A percentile compares a stretch with the other conserved stretches of the same genome.
Conservation (phyloP, 805 yeast species). For the Candida taoyuanica region DNA sequence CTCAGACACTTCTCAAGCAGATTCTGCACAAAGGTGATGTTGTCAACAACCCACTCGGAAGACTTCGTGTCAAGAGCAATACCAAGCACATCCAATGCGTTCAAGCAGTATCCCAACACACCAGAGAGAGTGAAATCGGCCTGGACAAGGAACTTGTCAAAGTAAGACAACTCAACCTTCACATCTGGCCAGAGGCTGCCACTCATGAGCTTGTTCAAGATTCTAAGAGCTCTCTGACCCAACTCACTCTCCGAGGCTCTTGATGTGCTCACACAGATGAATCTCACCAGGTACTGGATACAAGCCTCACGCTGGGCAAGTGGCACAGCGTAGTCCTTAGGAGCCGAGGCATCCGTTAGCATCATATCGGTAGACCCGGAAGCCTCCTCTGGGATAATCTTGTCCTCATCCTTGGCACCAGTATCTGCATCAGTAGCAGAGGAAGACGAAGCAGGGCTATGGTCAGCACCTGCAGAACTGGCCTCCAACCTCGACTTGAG, state of each 20-base stretch:
- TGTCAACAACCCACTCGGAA: constrained; percentile 72
- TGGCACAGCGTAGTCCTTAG: constrained; percentile 57
- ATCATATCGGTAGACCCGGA: constrained; percentile 21
- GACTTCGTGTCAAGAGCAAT: constrained; percentile 77
- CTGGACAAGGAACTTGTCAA: constrained; percentile 79
- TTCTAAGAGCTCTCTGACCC: constrained; percentile 77
- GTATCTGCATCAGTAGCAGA: too few relatives aligned
- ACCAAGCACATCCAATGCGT: constrained; percentile 85
- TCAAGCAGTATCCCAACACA: constrained; percentile 73
- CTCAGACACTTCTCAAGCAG: constrained; percentile 76
- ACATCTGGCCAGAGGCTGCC: constrained; percentile 84
- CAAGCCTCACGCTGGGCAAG: constrained; percentile 83
- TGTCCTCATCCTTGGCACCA: constrained; percentile 27
- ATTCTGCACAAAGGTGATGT: constrained; percentile 62
- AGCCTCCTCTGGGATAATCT: constrained; percentile 11
- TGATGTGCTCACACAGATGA: constrained; percentile 80
- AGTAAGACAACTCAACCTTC: constrained; percentile 77
- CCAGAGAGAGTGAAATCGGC: constrained; percentile 69
- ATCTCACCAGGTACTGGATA: constrained; percentile 81
- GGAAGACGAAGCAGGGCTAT: too few relatives aligned
- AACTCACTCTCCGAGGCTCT: constrained; percentile 79
- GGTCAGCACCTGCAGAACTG: too few relatives aligned
- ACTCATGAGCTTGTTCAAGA: constrained; percentile 67
- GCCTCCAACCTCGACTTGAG: constrained; percentile 35
- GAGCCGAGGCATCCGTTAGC: constrained; percentile 38